Evolutionary conservation across 2,329 filamentous ascomycete species (phyloP).

Genomic region (Anthostomella pinea): DNA sequence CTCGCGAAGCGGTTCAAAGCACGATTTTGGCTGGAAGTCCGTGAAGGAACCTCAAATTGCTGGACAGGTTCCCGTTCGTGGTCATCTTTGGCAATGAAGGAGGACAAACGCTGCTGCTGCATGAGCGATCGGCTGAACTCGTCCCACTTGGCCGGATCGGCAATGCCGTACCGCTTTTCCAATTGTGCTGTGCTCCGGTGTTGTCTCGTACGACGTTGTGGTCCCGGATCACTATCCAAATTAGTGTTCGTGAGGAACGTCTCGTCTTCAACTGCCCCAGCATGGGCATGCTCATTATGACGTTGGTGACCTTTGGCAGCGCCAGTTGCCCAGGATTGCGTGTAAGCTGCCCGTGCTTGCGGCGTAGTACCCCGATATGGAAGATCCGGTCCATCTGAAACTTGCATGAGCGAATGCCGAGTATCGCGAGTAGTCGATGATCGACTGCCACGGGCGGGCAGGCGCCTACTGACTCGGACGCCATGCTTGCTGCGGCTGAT

Average conservation of each 20-base stretch:
- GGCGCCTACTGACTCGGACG: slow-evolving; percentile 34
- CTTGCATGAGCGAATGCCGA: slow-evolving; percentile 24
- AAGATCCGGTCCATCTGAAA: slow-evolving; percentile 20
- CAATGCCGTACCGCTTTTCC: slow-evolving; percentile 31
- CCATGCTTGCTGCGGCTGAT: slow-evolving; percentile 33
- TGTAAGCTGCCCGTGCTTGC: slow-evolving; percentile 15
- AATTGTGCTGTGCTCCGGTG: slow-evolving; percentile 14
- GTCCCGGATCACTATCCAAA: slow-evolving; percentile 1
- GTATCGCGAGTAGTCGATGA: slow-evolving; percentile 13
- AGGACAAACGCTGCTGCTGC: slow-evolving; percentile 43
- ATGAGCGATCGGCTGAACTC: slow-evolving; percentile 44
- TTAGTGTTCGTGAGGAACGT: background rate
- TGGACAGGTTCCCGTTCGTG: slow-evolving; percentile 3
- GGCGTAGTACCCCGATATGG: slow-evolving; percentile 29
- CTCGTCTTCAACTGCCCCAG: slow-evolving; percentile 1
- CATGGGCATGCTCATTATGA: background rate
- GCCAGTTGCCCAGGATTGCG: slow-evolving; percentile 3
- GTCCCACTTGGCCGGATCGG: slow-evolving; percentile 41
- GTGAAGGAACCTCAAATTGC: slow-evolving; percentile 30
- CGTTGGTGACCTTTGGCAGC: background rate
- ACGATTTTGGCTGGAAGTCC: slow-evolving; percentile 42
- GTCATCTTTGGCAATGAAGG: slow-evolving; percentile 26
- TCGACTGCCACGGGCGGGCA: slow-evolving; percentile 20
- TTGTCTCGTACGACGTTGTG: slow-evolving; percentile 5
- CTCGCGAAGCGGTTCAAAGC: slow-evolving; percentile 40